Base-by-base conservation (phyloP, 495 filamentous ascomycete genomes). In the Apiosordaria backusii region DNA sequence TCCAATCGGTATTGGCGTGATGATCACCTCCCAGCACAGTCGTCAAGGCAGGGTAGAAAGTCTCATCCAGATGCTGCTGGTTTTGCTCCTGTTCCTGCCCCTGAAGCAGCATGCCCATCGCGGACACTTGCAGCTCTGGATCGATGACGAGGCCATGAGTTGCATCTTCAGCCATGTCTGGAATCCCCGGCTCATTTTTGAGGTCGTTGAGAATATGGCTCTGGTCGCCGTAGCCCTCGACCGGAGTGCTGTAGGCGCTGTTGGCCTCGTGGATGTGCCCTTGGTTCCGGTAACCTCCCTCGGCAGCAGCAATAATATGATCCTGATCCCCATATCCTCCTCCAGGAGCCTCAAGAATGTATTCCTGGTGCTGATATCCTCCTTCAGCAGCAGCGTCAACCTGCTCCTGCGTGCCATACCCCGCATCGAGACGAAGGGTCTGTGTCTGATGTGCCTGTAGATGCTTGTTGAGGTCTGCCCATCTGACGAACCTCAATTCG, bases 401-500 rank as follows among this genome's bases (percentile, higher is more conserved):
- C 9, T 6, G 35, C 35, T 7, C 35, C 16, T 45, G 35, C 3
- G 10, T 3, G 10, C 9, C 35, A 45, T 45, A 45, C 16, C 35
- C 35, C 5, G 5, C 9, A 45, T 18, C 9, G 35, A 45, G 5
- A 13, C 35, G 10, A 2, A 15, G 16, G 16, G 35, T 15, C 35
- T 45, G 35, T 13, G 9, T 45, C 35, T 45, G 35, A 45, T 45
- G 35, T 10, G 35, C 76, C 60, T 80, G 76, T 72, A 92, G 79
- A 73, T 96, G 92, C 7, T 84, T 78, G 68, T 85, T 81, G 0
- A 92, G 78, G 68, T 93, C 89, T 64, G 87, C 86, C 58, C 89
- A 83, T 50, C 89, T 84, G 21, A 82, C 77, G 72, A 93, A 96
- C 57, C 82, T 84, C 60, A 83, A 74, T 5, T 22, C 50, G 50